Evolutionary conservation across 352 stramenopile species (phyloP), one percentile per base, ranked within the genome.

Genomic region (Phytophthora brassicae): DNA sequence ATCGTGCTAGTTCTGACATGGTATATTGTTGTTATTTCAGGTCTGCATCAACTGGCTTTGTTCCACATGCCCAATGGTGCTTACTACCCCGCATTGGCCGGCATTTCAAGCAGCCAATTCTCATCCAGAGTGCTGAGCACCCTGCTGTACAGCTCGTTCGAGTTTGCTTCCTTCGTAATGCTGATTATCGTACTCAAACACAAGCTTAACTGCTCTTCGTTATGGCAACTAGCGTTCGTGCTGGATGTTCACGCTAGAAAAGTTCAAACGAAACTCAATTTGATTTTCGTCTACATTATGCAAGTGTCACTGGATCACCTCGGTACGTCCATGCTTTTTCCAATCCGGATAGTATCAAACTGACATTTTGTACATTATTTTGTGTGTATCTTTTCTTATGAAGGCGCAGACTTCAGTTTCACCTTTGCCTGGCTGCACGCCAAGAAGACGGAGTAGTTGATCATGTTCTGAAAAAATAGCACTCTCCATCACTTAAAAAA

Each of bases 1-100:
- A 26, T 0, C 17, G n/a, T 24, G 6, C n/a, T 26, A 4, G 13
- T 4, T 0, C 17, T 23, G n/a, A 24, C n/a, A 44, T 9, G n/a
- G 6, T 44, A 13, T 24, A 44, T 23, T 24, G 8, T 44, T 44
- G 9, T 5, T 22, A 3, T 22, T 20, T 4, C 7, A 44, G 38
- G 38, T 17, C 6, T 24, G 1, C 24, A 44, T 23, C 43, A 23
- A 19, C 12, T 4, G 22, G 26, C 48, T 4, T 20, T 61, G 1
- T 59, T 61, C 19, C 26, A 58, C 1, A 38, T 70, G 51, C 63
- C 56, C 3, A 70, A 70, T 24, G 29, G n/a, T 5, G 47, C 12
- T 26, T 63, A 63, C 20, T 65, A 66, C 44, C 8, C 33, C 11
- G 58, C 48, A 8, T 36, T 70, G 14, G 11, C 31, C 1, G 41